Evolutionary conservation across 352 stramenopile species (phyloP).

Genomic region (Pythium insidiosum): DNA sequence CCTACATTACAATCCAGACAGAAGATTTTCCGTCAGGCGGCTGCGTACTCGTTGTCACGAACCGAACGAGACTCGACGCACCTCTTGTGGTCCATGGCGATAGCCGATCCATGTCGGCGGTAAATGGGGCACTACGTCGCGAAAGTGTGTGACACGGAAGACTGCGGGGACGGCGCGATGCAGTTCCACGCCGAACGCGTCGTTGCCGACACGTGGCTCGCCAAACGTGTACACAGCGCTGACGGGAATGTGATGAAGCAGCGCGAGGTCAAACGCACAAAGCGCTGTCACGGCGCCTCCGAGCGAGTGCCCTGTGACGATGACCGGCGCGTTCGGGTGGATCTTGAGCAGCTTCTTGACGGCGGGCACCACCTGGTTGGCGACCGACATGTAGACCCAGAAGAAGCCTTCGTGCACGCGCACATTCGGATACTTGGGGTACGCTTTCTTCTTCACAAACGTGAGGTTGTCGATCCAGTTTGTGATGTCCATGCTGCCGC

Average conservation of each 20-base stretch:
- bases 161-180: constrained; percentile 46
- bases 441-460: constrained; percentile 67
- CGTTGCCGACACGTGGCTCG: constrained; percentile 68
- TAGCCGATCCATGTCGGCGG: constrained; percentile 73
- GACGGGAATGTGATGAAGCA: constrained; percentile 49
- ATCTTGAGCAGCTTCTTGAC: constrained; percentile 21
- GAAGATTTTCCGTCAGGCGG: too few relatives aligned
- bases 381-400: constrained; percentile 68
- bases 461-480: constrained; percentile 87
- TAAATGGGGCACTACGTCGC: constrained; percentile 69
- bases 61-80: constrained; percentile 15
- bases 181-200: constrained; percentile 46
- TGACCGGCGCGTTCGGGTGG: constrained; percentile 35
- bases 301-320: constrained; percentile 71
- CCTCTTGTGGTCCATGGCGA: constrained; percentile 64
- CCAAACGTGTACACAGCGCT: constrained; percentile 64
- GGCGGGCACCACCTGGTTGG: constrained; percentile 28
- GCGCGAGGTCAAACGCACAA: constrained; percentile 66
- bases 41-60: too few relatives aligned
- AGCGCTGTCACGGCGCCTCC: constrained; percentile 64
- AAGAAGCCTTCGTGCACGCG: constrained; percentile 76
- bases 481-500: constrained; percentile 70
- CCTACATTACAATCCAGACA: too few relatives aligned
- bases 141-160: constrained; percentile 71
- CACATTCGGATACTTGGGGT: constrained; percentile 46